These are phyloP conservation scores for Annulohypoxylon moriforme DNA, from an alignment of 495 filamentous ascomycete species.

Conservation along the genomic window DNA sequence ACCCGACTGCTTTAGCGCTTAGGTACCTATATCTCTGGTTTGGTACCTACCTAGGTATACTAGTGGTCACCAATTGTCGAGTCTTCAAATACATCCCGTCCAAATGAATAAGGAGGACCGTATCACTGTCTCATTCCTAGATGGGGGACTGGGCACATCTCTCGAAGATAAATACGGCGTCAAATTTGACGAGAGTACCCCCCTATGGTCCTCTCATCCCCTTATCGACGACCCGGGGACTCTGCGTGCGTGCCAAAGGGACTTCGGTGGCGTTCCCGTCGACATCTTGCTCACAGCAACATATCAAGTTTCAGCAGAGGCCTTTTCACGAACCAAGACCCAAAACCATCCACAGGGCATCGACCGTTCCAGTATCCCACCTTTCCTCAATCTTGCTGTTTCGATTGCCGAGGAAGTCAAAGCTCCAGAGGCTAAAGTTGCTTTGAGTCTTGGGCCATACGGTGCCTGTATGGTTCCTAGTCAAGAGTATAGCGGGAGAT, in stretches of 20 bases:
- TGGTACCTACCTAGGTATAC: not conserved
- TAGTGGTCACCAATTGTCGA: not conserved
- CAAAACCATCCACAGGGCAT: constrained; percentile 41
- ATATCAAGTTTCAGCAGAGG: constrained; percentile 69
- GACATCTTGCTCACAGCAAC: constrained; percentile 73
- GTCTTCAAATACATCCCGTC: not conserved
- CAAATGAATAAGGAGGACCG: constrained; percentile 7
- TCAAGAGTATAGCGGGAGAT: constrained; percentile 71
- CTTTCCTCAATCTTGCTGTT: constrained; percentile 49
- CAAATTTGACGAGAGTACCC: constrained; percentile 62
- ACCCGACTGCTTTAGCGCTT: no score
- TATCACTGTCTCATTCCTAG: constrained; percentile 63
- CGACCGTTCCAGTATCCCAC: constrained; percentile 31
- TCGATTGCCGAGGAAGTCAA: constrained; percentile 53
- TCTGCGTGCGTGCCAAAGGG: constrained; percentile 62
- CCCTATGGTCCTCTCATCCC: constrained; percentile 74
- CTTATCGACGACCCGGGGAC: constrained; percentile 62
- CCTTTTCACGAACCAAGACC: constrained; percentile 58
- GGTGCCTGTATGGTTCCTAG: constrained; percentile 72
- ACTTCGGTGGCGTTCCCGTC: constrained; percentile 64
- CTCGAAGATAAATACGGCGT: constrained; percentile 66
- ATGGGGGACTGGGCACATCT: constrained; percentile 74
- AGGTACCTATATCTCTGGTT: not conserved
- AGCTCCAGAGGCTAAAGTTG: constrained; percentile 46
- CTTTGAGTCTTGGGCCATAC: constrained; percentile 71